A percentile compares a stretch with the other conserved stretches of the same genome.
phyloP scores from a whole-genome alignment of 768 basidiomycete genomes.

The Heimioporus sp. region DNA sequence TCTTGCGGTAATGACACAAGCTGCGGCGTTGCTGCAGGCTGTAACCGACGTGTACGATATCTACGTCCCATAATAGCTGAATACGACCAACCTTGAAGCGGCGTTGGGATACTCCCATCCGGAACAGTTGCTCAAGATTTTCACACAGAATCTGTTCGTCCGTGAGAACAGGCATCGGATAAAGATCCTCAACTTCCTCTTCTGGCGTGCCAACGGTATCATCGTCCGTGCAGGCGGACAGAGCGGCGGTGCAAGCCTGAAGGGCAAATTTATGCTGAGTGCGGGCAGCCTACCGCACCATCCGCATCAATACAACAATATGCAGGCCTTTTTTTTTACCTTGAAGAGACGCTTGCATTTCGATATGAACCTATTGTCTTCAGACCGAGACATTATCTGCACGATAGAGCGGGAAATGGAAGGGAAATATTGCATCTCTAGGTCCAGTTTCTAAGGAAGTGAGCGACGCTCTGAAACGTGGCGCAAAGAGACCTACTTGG shows the following conservation, averaged over 20 bases:
- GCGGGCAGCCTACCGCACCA: constrained; percentile 20
- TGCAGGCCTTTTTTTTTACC: constrained; percentile 35
- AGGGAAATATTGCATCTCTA: constrained; percentile 48
- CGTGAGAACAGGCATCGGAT: constrained; percentile 17
- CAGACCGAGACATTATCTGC: constrained; percentile 53
- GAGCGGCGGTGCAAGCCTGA: constrained; percentile 24
- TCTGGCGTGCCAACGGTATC: constrained; percentile 7
- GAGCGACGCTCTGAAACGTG: neutral
- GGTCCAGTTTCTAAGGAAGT: constrained; percentile 51
- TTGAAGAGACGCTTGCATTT: constrained; percentile 44
- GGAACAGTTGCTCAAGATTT: constrained; percentile 45
- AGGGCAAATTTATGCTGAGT: constrained; percentile 25
- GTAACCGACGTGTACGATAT: constrained; percentile 5
- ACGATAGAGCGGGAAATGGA: constrained; percentile 50
- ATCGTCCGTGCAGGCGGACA: constrained; percentile 20
- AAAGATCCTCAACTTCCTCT: constrained; percentile 9
- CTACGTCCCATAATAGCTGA: neutral
- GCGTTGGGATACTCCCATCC: constrained; percentile 38
- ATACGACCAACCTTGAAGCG: constrained; percentile 45
- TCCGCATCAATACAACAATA: constrained; percentile 11
- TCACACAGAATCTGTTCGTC: constrained; percentile 39
- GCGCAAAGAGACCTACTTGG: constrained; percentile 41
- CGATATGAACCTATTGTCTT: constrained; percentile 43
- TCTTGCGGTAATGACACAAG: constrained; percentile 9
- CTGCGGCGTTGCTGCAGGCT: constrained; percentile 17